Evolutionary conservation across 129 eudicot genomes (phyloP), one percentile per base, ranked within the genome.

Genomic region (Sambucus nigra): DNA sequence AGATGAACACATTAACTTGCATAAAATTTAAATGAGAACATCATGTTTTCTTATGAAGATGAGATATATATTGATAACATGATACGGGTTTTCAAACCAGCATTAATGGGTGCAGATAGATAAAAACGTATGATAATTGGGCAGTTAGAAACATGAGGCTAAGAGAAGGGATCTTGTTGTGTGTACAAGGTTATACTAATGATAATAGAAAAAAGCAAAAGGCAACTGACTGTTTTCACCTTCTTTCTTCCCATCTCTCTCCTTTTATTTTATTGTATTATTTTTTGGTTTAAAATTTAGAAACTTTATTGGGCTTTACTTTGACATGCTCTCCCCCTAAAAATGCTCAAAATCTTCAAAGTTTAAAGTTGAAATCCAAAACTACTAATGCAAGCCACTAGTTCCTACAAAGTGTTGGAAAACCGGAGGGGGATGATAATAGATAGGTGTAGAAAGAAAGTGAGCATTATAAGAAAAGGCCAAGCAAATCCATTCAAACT

Each of bases 381-480:
- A 51, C 77, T 76, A 76, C 69, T 70, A 45, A 76, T 70, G 65
- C 51, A 54, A 50, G 31, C 59, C 77, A 76, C 77, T 66, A 58
- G 51, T 41, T 35, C 63, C 47, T 26, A 11, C 25, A 14, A 20
- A 35, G 19, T 53, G 29, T 0, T 51, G 53, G 5, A 7, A 44
- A 50, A 12, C 55, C 16, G 20, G 19, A 40, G 64, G 26, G 58
- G 19, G 47, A 15, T 59, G 23, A 44, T 21, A 24, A 40, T 26
- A 17, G 27, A 45, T 7, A 47, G 25, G 25, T 15, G 20, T 15
- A 24, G 65, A 44, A 20, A 44, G 48, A 22, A 13, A 22, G 5
- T 20, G 7, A 27, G 51, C 45, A 53, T 44, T 53, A 47, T 62
- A 28, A 57, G 66, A 63, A 63, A 63, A 64, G 55, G 54, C 60